Evolutionary conservation across 768 basidiomycete species (phyloP), one percentile per base, ranked within the genome.

Genomic region (Trametes punicea): DNA sequence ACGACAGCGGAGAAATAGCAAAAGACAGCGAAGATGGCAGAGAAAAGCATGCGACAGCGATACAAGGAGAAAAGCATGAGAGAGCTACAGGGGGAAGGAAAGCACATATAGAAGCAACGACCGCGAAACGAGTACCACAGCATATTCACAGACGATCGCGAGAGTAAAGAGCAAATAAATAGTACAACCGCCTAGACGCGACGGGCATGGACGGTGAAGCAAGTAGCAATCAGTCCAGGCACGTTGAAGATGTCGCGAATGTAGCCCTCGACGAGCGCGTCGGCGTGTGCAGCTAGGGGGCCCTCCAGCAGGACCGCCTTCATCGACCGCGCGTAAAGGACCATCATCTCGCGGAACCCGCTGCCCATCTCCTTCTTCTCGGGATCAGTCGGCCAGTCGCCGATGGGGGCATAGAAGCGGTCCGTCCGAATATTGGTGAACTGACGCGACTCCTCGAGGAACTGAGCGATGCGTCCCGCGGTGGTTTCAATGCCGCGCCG

Each of bases 391-490:
- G 70, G 73, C 85, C 83, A 85, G 8, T 70, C 68, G 4, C 87
- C 87, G 21, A 88, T 73, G 8, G 85, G 85, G 55, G 87, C 73
- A 65, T 69, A 60, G 56, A 72, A 65, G 2, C 59, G 52, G 27
- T 64, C 63, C 6, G 70, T 36, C 4, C 70, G 65, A 52, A 81
- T 73, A 18, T 75, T 70, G 0, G 56, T 65, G 65, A 87, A 88
- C 11, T 59, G 60, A 0, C 71, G 72, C 2, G 71, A 73, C 1
- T 64, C 56, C 0, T 51, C 30, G 5, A 88, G 61, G 51, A 74
- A 71, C 5, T 42, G 55, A 0, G 77, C 72, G 41, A 85, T 69
- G 0, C 57, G 54, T n/a, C 55, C 49, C 0, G 76, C 73, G 26
- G 78, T 64, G 21, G 74, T 70, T 2, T 64, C 61, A 7, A 85